These are phyloP conservation scores for Candida pini DNA, from an alignment of 805 yeast genomes.

Conservation along the genomic window DNA sequence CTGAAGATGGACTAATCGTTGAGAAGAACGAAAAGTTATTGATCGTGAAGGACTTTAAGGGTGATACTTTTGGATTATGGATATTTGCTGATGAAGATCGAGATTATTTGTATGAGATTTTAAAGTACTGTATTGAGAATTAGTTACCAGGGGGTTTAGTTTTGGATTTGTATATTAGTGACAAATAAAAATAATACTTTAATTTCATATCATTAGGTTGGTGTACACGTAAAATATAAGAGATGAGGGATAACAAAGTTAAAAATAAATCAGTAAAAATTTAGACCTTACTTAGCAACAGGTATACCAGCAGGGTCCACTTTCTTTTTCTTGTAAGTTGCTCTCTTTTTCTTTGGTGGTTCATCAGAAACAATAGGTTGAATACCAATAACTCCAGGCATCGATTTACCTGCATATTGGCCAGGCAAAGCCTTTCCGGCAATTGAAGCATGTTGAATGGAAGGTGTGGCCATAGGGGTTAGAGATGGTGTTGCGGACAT, in stretches of 20 bases:
- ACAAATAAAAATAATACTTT: not conserved
- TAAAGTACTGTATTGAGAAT: slow-evolving; percentile 25
- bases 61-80: slow-evolving; percentile 77
- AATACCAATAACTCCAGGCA: slow-evolving; percentile 6
- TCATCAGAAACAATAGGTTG: slow-evolving; percentile 10
- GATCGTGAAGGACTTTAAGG: slow-evolving; percentile 60
- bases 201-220: too few relatives aligned
- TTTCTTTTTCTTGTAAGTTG: slow-evolving; percentile 23
- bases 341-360: slow-evolving; percentile 25
- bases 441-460: slow-evolving; percentile 11
- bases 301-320: not conserved
- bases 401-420: slow-evolving; percentile 14
- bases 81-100: slow-evolving; percentile 66
- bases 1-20: slow-evolving; percentile 47
- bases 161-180: not conserved
- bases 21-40: slow-evolving; percentile 67
- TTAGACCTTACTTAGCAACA: not conserved
- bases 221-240: too few relatives aligned
- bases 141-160: slow-evolving; percentile 3
- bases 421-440: slow-evolving; percentile 29
- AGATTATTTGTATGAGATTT: slow-evolving; percentile 44
- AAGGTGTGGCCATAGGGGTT: not conserved
- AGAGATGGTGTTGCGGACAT: not conserved
- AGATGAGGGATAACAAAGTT: not conserved
- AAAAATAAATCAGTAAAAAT: not conserved